These are phyloP conservation scores for Candolleomyces efflorescens DNA, from an alignment of 768 basidiomycete genomes.

Conservation along the genomic window DNA sequence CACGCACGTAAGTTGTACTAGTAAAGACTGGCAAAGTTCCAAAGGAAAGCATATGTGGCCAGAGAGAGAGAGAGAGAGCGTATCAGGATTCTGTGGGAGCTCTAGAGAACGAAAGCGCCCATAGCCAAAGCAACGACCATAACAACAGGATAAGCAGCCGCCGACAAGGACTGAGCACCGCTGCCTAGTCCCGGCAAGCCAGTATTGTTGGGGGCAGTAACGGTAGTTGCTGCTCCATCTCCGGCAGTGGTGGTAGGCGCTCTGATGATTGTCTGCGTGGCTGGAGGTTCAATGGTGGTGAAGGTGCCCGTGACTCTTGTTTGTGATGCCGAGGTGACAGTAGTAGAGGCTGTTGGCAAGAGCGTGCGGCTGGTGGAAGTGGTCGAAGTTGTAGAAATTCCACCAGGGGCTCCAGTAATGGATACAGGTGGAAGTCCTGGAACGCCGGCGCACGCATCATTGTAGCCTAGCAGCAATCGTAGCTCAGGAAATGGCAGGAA, in stretches of 20 bases:
- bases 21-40: too few species aligned
- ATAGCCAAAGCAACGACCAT: neutral
- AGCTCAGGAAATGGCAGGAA: too few species aligned
- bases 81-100: neutral
- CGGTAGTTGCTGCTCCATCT: neutral
- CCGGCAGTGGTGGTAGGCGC: neutral
- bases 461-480: conserved; percentile 3
- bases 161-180: neutral
- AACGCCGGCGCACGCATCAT: neutral
- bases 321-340: neutral
- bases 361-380: neutral
- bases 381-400: neutral
- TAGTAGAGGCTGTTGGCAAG: too few species aligned
- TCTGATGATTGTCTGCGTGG: neutral
- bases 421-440: neutral
- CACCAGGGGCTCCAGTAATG: neutral
- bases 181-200: neutral
- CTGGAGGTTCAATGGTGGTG: neutral
- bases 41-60: too few species aligned
- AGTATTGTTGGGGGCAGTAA: neutral
- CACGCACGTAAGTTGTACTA: too few species aligned
- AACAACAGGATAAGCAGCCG: neutral
- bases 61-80: too few species aligned
- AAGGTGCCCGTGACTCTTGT: neutral
- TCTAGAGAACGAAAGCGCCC: neutral